phyloP scores from a whole-genome alignment of 495 filamentous ascomycete genomes.

The Acidiella bohemica region DNA sequence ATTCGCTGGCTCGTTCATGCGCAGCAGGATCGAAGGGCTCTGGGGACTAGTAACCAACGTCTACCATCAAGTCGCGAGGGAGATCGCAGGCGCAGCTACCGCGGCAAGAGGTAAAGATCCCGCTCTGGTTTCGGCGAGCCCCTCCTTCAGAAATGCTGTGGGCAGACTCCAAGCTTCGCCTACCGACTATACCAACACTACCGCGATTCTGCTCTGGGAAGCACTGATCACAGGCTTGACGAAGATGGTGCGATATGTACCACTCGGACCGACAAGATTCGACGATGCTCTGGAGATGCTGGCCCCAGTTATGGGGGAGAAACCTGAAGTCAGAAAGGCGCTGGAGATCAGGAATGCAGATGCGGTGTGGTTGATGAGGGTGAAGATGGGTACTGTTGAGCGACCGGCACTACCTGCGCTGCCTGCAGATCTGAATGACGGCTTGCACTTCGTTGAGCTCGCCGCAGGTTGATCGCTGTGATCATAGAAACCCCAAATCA shows the following conservation, averaged over 20 bases:
- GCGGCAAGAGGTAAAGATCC: neutral
- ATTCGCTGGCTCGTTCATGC: slow-evolving; percentile 69
- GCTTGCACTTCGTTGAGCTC: too few relatives aligned
- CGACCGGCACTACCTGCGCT: slow-evolving; percentile 2
- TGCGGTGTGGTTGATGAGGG: slow-evolving; percentile 51
- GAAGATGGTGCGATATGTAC: slow-evolving; percentile 41
- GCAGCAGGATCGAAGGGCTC: slow-evolving; percentile 50
- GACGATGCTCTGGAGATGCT: slow-evolving; percentile 54
- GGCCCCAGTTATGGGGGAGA: slow-evolving; percentile 35
- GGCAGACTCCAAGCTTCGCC: slow-evolving; percentile 6
- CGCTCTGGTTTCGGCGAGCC: neutral
- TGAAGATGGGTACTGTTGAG: slow-evolving; percentile 1
- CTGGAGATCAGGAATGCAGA: slow-evolving; percentile 52
- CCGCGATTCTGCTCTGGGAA: slow-evolving; percentile 46
- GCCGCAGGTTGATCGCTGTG: too few relatives aligned
- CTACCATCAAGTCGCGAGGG: slow-evolving; percentile 29
- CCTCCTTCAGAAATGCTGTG: neutral
- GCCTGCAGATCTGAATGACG: too few relatives aligned
- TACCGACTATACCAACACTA: slow-evolving; percentile 34
- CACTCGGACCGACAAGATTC: slow-evolving; percentile 47
- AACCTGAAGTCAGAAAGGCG: slow-evolving; percentile 37
- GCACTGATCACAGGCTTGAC: slow-evolving; percentile 41
- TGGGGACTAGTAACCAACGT: slow-evolving; percentile 46
- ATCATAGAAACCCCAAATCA: too few relatives aligned
- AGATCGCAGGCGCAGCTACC: neutral